Evolutionary conservation across 805 yeast genomes (phyloP).

Genomic region (Groenewaldozyma salmanticensis): DNA sequence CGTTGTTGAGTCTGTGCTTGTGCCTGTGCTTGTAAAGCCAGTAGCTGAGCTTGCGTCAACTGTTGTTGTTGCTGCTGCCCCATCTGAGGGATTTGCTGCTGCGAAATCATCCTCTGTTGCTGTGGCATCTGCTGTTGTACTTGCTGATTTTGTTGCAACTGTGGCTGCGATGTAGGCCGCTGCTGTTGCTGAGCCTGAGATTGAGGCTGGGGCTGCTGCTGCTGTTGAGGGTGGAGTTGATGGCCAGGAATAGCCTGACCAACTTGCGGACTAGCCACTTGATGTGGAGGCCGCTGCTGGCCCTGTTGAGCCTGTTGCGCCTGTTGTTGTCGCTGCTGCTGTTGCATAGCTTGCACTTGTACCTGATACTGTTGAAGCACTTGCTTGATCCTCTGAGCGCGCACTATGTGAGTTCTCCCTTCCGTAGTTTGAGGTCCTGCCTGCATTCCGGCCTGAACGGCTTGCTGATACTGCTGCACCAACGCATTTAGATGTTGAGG

Average conservation of each 20-base stretch:
- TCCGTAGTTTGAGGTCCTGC: constrained; percentile 24
- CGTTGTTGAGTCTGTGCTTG: neutral
- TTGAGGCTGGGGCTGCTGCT: constrained; percentile 7
- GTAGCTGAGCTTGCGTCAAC: neutral
- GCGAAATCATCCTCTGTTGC: constrained; percentile 1
- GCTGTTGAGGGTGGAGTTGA: constrained; percentile 11
- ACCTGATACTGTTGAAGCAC: constrained; percentile 18
- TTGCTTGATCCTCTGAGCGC: constrained; percentile 23
- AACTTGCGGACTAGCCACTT: neutral
- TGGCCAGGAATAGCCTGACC: neutral
- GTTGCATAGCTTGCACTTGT: constrained; percentile 12
- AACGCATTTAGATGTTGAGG: constrained; percentile 22
- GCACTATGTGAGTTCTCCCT: constrained; percentile 23
- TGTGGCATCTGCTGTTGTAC: constrained; percentile 5
- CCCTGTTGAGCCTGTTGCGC: constrained; percentile 16
- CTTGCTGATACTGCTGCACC: constrained; percentile 24
- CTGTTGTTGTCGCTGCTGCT: constrained; percentile 15
- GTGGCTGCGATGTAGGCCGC: constrained; percentile 8
- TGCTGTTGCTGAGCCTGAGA: constrained; percentile 8
- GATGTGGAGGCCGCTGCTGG: constrained; percentile 10
- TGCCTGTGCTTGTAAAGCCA: neutral
- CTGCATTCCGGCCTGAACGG: constrained; percentile 17
- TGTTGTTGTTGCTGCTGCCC: constrained; percentile 4
- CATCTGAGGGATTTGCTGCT: constrained; percentile 1
- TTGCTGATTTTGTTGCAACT: constrained; percentile 15